Evolutionary conservation across 1,284 basidiomycete species (phyloP).

Genomic region (Meira miltonrushii): DNA sequence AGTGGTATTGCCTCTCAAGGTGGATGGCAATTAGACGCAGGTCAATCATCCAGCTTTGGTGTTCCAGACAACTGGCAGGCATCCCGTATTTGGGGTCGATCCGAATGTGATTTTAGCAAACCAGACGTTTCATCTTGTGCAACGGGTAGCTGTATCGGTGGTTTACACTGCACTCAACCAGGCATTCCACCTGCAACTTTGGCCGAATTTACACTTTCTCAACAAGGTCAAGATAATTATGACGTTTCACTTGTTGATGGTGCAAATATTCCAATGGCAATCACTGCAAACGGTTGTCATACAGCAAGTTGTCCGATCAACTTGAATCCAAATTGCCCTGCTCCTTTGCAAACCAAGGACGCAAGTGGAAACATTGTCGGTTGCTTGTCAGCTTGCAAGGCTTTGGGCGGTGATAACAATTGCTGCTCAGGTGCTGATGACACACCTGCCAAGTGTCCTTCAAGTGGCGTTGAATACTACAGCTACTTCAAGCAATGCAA

Average conservation of each 20-base stretch:
- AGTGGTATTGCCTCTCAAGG: background rate
- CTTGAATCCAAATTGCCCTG: constrained; percentile 57
- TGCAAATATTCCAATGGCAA: constrained; percentile 61
- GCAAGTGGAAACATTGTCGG: constrained; percentile 59
- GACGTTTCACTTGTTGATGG: constrained; percentile 59
- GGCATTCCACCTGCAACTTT: constrained; percentile 64
- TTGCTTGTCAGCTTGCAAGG: constrained; percentile 62
- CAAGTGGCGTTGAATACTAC: constrained; percentile 56
- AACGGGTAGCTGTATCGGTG: constrained; percentile 54
- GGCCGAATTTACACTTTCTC: constrained; percentile 60
- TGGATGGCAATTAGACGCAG: constrained; percentile 13
- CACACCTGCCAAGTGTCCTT: constrained; percentile 55
- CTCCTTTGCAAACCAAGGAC: constrained; percentile 45
- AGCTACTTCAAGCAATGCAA: constrained; percentile 63
- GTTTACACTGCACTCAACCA: constrained; percentile 58
- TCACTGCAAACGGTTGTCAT: constrained; percentile 41
- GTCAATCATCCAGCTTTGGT: background rate
- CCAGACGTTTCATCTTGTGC: constrained; percentile 14
- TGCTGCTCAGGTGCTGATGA: constrained; percentile 61
- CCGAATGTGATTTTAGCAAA: constrained; percentile 20
- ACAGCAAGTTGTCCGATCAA: constrained; percentile 58
- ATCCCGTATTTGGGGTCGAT: constrained; percentile 20
- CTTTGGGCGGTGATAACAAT: constrained; percentile 59
- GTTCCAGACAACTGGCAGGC: constrained; percentile 19
- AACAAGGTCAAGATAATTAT: constrained; percentile 55